Conservation (phyloP, 2,329 filamentous ascomycete genomes). For the Colletotrichum liriopes region DNA sequence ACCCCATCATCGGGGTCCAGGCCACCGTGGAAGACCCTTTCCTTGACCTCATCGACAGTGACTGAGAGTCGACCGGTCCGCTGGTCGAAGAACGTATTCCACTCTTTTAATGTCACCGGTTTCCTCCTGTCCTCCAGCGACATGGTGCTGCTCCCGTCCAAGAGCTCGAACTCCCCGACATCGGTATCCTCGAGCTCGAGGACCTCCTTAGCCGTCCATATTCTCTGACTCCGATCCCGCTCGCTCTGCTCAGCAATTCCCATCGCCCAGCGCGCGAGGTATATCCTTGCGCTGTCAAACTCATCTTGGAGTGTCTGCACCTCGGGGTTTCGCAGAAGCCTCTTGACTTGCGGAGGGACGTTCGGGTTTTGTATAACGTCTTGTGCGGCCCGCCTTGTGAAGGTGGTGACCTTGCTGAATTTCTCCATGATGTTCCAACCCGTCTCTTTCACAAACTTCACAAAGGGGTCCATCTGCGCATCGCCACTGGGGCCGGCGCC, state of each 20-base stretch:
- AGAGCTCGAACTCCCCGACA: constrained; percentile 94
- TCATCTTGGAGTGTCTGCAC: constrained; percentile 97
- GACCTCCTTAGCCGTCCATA: constrained; percentile 95
- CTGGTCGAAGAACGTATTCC: constrained; percentile 90
- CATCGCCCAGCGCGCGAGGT: constrained; percentile 98
- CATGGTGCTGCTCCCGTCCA: constrained; percentile 84
- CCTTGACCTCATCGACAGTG: constrained; percentile 94
- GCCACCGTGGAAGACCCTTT: constrained; percentile 96
- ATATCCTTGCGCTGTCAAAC: constrained; percentile 95
- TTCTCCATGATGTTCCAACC: constrained; percentile 98
- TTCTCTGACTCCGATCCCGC: constrained; percentile 84
- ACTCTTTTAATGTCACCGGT: constrained; percentile 85
- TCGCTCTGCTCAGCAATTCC: constrained; percentile 98
- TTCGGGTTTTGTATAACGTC: constrained; percentile 93
- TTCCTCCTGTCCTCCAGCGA: constrained; percentile 84
- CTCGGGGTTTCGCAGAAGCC: constrained; percentile 90
- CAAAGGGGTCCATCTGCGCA: constrained; percentile 90
- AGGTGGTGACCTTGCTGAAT: constrained; percentile 96
- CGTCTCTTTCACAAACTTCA: constrained; percentile 94
- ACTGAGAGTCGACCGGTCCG: constrained; percentile 81
- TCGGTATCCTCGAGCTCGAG: constrained; percentile 95
- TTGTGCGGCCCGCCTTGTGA: constrained; percentile 91
- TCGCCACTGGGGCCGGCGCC: constrained; percentile 65
- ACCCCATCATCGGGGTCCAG: constrained; percentile 91
- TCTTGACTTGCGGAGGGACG: constrained; percentile 88